Conservation (phyloP, 73 alveolate genomes). For the Paramecium bursaria region DNA sequence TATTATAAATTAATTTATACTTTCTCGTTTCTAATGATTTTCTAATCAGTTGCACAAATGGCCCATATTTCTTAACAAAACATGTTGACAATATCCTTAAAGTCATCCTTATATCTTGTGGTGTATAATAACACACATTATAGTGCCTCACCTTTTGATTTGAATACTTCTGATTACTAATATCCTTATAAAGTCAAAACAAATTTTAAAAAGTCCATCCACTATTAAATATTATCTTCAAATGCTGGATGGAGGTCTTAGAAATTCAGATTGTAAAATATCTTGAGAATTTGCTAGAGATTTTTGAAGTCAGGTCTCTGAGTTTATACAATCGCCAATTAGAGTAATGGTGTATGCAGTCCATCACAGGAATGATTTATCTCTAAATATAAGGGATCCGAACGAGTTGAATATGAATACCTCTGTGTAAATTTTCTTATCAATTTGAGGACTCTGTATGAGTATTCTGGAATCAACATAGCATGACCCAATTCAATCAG, state of each 20-base stretch:
- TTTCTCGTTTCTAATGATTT: constrained; percentile 34
- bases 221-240: constrained; percentile 60
- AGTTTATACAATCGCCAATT: too few relatives aligned
- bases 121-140: constrained; percentile 64
- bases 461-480: constrained; percentile 46
- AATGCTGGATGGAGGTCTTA: constrained; percentile 69
- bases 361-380: constrained; percentile 57
- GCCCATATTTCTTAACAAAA: constrained; percentile 69
- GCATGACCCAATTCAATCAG: too few relatives aligned
- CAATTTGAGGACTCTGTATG: constrained; percentile 27
- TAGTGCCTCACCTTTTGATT: constrained; percentile 65
- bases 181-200: not conserved
- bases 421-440: constrained; percentile 61
- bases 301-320: too few relatives aligned
- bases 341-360: constrained; percentile 19
- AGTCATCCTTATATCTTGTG: constrained; percentile 67
- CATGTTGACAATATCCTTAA: constrained; percentile 41
- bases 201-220: constrained; percentile 64
- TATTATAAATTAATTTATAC: not conserved
- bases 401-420: constrained; percentile 56
- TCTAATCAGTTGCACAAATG: constrained; percentile 50
- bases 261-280: constrained; percentile 9
- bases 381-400: constrained; percentile 66
- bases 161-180: constrained; percentile 21
- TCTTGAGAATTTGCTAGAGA: not conserved